A percentile compares a stretch with the other conserved stretches of the same genome.
phyloP scores from a whole-genome alignment of 371 early-diverging fungal species.

The Parasitella parasitica region DNA sequence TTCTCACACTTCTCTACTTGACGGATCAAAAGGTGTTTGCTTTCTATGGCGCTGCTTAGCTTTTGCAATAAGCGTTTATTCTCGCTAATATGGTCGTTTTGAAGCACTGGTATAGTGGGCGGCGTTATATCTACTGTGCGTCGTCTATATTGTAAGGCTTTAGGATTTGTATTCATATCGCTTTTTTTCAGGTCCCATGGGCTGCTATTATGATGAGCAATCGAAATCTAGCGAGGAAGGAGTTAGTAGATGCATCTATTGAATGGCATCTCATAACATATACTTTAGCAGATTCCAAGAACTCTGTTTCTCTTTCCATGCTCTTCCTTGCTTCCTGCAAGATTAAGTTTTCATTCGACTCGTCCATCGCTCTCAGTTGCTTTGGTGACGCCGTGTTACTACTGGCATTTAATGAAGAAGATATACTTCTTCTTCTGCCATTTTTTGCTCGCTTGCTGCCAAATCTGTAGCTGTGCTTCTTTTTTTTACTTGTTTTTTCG shows the following conservation, averaged over 20 bases:
- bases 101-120: neutral
- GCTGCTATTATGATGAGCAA: neutral
- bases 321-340: conserved; percentile 14
- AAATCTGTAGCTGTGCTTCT: conserved; percentile 12
- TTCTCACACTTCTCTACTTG: conserved; percentile 50
- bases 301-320: conserved; percentile 13
- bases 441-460: conserved; percentile 14
- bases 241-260: too few relatives aligned
- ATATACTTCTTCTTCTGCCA: conserved; percentile 2
- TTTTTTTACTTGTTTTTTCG: conserved; percentile 10
- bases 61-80: conserved; percentile 11
- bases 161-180: neutral
- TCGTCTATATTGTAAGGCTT: conserved; percentile 8
- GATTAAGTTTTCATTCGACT: neutral
- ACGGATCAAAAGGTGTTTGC: conserved; percentile 42
- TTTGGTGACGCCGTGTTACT: conserved; percentile 1
- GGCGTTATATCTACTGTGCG: conserved; percentile 12
- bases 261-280: too few relatives aligned
- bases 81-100: conserved; percentile 6
- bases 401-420: neutral
- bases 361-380: neutral
- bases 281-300: conserved; percentile 11
- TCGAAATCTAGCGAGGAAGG: conserved; percentile 4
- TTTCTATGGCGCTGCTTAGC: conserved; percentile 8
- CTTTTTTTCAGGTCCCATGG: neutral